A percentile compares a stretch with the other conserved stretches of the same genome.
phyloP scores from a whole-genome alignment of 2,329 filamentous ascomycete genomes.

The Hymenoscyphus occultus region DNA sequence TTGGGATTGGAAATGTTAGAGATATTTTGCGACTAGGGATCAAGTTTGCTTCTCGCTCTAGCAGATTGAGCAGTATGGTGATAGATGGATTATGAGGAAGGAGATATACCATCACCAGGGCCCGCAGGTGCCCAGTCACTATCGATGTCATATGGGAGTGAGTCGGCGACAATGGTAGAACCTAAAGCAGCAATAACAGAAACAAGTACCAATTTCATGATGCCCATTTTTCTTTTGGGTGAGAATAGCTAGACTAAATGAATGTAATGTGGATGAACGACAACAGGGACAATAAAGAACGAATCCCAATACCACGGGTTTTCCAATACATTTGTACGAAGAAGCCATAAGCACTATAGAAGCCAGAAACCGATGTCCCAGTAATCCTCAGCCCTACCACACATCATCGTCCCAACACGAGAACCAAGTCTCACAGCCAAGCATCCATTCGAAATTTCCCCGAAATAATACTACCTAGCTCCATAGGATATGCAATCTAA shows the following conservation, averaged over 20 bases:
- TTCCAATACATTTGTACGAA: no score
- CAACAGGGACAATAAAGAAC: no score
- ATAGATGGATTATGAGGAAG: not conserved
- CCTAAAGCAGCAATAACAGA: not conserved
- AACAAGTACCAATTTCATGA: not conserved
- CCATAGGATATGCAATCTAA: not conserved
- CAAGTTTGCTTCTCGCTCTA: no score
- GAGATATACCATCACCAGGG: constrained; percentile 1
- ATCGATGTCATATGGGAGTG: not conserved
- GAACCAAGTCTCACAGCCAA: no score
- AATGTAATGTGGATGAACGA: not conserved
- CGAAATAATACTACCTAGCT: no score
- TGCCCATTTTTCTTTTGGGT: not conserved
- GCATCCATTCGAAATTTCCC: no score
- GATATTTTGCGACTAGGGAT: no score
- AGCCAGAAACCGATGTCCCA: no score
- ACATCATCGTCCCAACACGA: no score
- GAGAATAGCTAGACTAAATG: not conserved
- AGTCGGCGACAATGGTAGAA: not conserved
- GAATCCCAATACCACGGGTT: no score
- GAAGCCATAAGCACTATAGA: no score
- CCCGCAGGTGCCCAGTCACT: not conserved
- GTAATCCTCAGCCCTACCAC: no score
- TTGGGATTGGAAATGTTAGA: not conserved
- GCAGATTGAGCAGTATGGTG: not conserved